Evolutionary conservation across 2,329 filamentous ascomycete species (phyloP), one percentile per base, ranked within the genome.

Genomic region (Sporothrix inflata): DNA sequence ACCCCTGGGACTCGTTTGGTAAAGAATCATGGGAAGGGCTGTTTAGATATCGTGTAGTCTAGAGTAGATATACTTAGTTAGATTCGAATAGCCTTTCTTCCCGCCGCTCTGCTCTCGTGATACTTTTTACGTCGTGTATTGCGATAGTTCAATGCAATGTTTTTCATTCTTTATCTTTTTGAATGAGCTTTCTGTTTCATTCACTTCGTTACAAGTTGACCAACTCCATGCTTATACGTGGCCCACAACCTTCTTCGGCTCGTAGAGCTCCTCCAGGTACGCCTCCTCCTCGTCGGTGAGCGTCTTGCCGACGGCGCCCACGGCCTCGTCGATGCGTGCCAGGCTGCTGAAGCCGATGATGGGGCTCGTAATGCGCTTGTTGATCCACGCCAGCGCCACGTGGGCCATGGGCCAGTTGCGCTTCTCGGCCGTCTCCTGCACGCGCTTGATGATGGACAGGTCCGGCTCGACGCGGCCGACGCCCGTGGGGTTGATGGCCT

Each of bases 241-340:
- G 0, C 85, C 83, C 11, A 77, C 61, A 24, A 86, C 80, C 21
- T 79, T 75, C 82, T 88, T 86, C 1, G 87, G 86, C 75, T 85
- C 74, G 79, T 91, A 92, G n/a, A 86, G 82, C 78, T 89, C 89
- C 79, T 91, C 89, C 4, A 91, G 79, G 76, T 88, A 90, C 70
- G 84, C 82, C 74, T 87, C 84, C 77, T 92, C 89, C 74, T 91
- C 88, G 0, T 85, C 82, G 0, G 83, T 86, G 73, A 92, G 78
- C 57, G 82, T 82, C 55, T 85, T 84, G 2, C 81, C 82, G 3
- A 81, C 75, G 0, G 82, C 80, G 1, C 82, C 80, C n/a, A 90
- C 82, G 1, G 88, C 87, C 81, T 91, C 88, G 51, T 90, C 86
- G 65, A 92, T 85, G 21, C 90, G 82, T 73, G 84, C 82, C 45